Evolutionary conservation across 768 basidiomycete genomes (phyloP), one percentile per base, ranked within the genome.

Genomic region (Tylopilus cervinicoccineus): DNA sequence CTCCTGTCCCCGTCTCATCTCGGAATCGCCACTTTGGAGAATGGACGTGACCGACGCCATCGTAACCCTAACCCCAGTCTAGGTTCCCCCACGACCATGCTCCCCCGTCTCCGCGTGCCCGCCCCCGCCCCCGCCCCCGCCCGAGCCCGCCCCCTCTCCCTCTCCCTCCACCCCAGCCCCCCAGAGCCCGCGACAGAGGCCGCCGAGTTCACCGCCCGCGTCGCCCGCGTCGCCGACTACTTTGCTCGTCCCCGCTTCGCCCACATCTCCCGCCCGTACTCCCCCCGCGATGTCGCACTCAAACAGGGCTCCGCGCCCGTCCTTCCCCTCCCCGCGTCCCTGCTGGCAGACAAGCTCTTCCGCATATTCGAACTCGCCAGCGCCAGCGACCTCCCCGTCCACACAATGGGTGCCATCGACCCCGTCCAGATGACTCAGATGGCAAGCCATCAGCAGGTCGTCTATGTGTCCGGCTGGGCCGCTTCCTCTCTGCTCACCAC

Each of bases 391-490:
- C 73, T 74, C 54, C 91, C 93, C 0, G 79, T 95, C 12, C 88
- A 91, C 58, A 95, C 93, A 2, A 84, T 94, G 80, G 93, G 93
- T 33, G 92, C 90, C 5, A 86, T 96, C 52, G 94, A 96, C 64
- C 92, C 93, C 0, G 80, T 93, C 13, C 93, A 91, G 70, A 90
- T 93, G 87, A 93, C 90, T 0, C 93, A 96, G 70, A 91, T 92
- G 88, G 93, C 90, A 8, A 72, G 72, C 44, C 78, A 88, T 59
- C 87, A 90, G 59, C 87, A 96, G 62, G 83, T 87, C 28, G 80
- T 93, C 3, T 97, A 97, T 59, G 73, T 97, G n/a, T 89, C 87
- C 42, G 93, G 94, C 10, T 95, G 93, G 93, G 92, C 89, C 13
- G 77, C 83, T 22, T 88, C 86, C 37, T 91, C 88, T 55, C 76